Conservation (phyloP, 2,329 filamentous ascomycete species). For the Diaporthe ampelina region DNA sequence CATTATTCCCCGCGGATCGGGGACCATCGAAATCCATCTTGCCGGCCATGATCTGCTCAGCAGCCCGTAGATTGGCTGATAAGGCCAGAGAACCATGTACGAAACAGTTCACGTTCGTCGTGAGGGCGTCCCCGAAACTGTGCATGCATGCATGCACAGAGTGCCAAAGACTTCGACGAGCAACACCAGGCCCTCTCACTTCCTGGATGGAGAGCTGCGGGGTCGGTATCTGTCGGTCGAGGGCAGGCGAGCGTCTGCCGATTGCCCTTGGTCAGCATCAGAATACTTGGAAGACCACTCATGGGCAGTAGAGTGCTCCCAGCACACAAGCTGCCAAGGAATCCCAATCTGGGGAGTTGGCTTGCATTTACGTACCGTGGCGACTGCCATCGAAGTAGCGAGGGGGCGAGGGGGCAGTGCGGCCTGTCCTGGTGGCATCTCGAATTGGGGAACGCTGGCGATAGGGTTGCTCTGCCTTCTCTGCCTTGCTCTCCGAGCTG, state of each 20-base stretch:
- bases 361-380: neutral
- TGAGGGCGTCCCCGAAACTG: too few relatives aligned
- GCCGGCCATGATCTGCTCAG: neutral
- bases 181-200: neutral
- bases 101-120: neutral
- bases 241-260: slow-evolving; percentile 6
- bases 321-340: neutral
- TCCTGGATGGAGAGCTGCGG: slow-evolving; percentile 3
- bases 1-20: too few relatives aligned
- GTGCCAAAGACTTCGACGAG: neutral
- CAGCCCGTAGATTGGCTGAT: neutral
- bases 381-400: slow-evolving; percentile 26
- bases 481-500: slow-evolving; percentile 1
- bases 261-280: neutral
- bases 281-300: neutral
- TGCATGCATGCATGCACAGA: too few relatives aligned
- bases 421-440: neutral
- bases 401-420: neutral
- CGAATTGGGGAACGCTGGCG: slow-evolving; percentile 27
- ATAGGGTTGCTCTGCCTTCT: neutral
- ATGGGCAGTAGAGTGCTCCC: neutral
- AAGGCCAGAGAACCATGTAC: too few relatives aligned
- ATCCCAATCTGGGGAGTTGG: too few relatives aligned
- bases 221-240: slow-evolving; percentile 33
- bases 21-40: neutral